These are phyloP conservation scores for Berkeleyomyces rouxiae DNA, from an alignment of 2,329 filamentous ascomycete species.

Conservation along the genomic window DNA sequence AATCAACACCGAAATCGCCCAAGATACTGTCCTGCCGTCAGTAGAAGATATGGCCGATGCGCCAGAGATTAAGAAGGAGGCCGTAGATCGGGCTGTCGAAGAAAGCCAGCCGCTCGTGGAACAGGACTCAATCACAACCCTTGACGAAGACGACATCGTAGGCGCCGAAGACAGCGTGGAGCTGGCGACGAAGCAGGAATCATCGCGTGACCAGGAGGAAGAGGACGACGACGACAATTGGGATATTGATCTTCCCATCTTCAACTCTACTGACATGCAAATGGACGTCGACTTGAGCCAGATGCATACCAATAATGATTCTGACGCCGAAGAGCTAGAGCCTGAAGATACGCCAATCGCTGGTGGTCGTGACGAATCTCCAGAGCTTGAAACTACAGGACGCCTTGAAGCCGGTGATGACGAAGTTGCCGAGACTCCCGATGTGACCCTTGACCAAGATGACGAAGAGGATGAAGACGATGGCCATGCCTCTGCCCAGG, in stretches of 20 bases:
- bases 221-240: slow-evolving; percentile 9
- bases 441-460: background rate
- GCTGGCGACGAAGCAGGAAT: background rate
- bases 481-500: background rate
- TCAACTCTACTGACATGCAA: slow-evolving; percentile 10
- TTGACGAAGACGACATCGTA: background rate
- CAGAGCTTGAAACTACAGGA: background rate
- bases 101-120: background rate
- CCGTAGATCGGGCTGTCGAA: too few species aligned
- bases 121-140: background rate
- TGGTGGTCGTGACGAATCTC: background rate
- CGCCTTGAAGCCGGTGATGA: background rate
- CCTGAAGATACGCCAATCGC: background rate
- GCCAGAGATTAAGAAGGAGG: background rate
- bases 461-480: background rate
- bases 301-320: background rate
- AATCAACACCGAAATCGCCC: too few species aligned
- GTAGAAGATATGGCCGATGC: background rate
- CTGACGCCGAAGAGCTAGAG: background rate
- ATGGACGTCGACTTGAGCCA: slow-evolving; percentile 5
- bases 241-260: slow-evolving; percentile 11
- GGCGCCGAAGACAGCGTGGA: background rate
- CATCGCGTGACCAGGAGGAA: background rate
- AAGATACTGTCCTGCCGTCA: too few species aligned
- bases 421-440: slow-evolving; percentile 2